Percentiles rank a stretch among this genome's conserved stretches.
Evolutionary conservation across 164 flowering plant genomes (phyloP).

Genomic region (Tetracentron sinense): DNA sequence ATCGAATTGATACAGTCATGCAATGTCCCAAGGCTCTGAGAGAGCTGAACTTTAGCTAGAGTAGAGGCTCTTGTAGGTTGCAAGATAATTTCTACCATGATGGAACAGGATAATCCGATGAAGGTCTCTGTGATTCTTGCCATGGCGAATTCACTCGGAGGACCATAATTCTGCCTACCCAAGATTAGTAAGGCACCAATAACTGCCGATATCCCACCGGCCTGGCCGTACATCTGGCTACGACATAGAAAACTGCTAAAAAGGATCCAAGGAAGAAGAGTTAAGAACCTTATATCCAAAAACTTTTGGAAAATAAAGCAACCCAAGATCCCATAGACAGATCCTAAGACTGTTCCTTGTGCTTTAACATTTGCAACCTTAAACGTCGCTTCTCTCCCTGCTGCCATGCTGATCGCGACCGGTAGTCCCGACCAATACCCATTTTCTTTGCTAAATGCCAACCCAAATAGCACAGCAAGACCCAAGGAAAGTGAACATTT

Average conservation of each 20-base stretch:
- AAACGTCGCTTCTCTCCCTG: conserved; percentile 69
- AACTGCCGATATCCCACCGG: conserved; percentile 70
- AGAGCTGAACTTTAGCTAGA: conserved; percentile 53
- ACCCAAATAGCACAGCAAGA: conserved; percentile 63
- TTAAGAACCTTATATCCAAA: conserved; percentile 44
- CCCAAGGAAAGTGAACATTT: conserved; percentile 72
- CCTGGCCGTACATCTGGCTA: conserved; percentile 77
- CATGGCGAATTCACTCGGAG: conserved; percentile 76
- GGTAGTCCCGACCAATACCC: conserved; percentile 80
- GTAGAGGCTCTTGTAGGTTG: conserved; percentile 74
- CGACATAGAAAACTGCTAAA: conserved; percentile 56
- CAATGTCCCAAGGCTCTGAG: conserved; percentile 30
- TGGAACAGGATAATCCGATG: conserved; percentile 61
- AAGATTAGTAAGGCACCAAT: conserved; percentile 72
- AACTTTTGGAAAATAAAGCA: conserved; percentile 57
- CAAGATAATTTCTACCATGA: conserved; percentile 59
- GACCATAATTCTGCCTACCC: conserved; percentile 63
- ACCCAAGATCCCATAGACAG: conserved; percentile 71
- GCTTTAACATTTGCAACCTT: conserved; percentile 61
- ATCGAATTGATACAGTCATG: conserved; percentile 28
- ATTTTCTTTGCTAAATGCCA: conserved; percentile 53
- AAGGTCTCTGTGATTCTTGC: conserved; percentile 69
- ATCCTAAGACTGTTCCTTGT: conserved; percentile 85
- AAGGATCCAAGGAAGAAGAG: conserved; percentile 83
- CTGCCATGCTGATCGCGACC: conserved; percentile 55